These are phyloP conservation scores for Penicillium griseofulvum DNA, from an alignment of 2,329 filamentous ascomycete species.

Conservation along the genomic window DNA sequence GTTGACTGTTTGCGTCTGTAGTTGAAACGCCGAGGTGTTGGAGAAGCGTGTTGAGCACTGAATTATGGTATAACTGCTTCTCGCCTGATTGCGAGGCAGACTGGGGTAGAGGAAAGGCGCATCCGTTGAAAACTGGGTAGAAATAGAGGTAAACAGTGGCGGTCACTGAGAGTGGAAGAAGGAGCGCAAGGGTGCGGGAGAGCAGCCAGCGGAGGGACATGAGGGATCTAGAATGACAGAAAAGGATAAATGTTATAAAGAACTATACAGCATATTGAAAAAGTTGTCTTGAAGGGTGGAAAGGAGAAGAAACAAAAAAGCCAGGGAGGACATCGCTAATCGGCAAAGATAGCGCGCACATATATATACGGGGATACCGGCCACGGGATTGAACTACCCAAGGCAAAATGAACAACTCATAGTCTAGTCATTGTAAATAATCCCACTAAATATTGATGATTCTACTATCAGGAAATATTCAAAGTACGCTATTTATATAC, in stretches of 20 bases:
- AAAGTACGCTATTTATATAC: background rate
- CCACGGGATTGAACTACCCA: background rate
- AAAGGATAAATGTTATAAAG: slow-evolving; percentile 10
- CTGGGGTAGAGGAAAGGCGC: slow-evolving; percentile 66
- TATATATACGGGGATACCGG: background rate
- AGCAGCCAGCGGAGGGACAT: slow-evolving; percentile 53
- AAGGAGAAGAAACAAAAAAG: slow-evolving; percentile 3
- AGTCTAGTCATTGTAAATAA: background rate
- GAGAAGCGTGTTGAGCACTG: slow-evolving; percentile 36
- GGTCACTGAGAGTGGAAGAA: slow-evolving; percentile 65
- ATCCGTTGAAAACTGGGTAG: slow-evolving; percentile 77
- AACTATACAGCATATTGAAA: slow-evolving; percentile 23
- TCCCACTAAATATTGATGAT: background rate
- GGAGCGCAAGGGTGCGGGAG: slow-evolving; percentile 46
- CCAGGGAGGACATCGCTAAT: background rate
- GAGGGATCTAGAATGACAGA: slow-evolving; percentile 24
- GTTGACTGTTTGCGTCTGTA: slow-evolving; percentile 15
- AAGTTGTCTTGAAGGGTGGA: slow-evolving; percentile 2
- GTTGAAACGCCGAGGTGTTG: slow-evolving; percentile 33
- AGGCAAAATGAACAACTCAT: background rate
- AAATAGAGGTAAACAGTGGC: slow-evolving; percentile 79
- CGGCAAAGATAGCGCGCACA: background rate
- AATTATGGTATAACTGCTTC: slow-evolving; percentile 13
- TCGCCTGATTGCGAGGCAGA: slow-evolving; percentile 1
- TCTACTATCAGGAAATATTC: background rate